Evolutionary conservation across 768 basidiomycete species (phyloP), one percentile per base, ranked within the genome.

Genomic region (Chalciporus pseudorubinellus): DNA sequence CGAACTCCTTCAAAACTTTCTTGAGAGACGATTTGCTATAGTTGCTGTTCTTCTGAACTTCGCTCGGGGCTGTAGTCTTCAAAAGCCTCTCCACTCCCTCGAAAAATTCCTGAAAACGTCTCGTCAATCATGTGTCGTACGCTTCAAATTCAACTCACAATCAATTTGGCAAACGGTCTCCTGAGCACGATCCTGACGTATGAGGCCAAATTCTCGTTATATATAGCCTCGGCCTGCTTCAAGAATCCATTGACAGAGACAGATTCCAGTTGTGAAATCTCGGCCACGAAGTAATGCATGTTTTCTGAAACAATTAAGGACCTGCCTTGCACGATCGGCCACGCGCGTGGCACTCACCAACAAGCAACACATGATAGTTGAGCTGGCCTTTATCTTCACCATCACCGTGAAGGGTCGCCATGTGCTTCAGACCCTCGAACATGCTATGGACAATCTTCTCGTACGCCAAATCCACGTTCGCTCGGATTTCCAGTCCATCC

Each of bases 321-420:
- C n/a, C 21, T 22, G 2, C n/a, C n/a, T n/a, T 59, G 38, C 44
- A 34, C n/a, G 42, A 14, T 16, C 6, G 2, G 31, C 13, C 36
- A 12, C 26, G 24, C 24, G 13, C n/a, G 9, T 12, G 4, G 8
- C 29, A 69, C 88, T 61, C 62, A 95, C 95, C 95, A 50, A 98
- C 88, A 53, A 98, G 77, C 62, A 95, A 87, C 59, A 98, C 92
- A 65, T 97, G 93, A 58, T 92, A 97, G 68, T 98, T 98, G 46
- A 98, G 78, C 64, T 95, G 93, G 0, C 94, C 94, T 70, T 98
- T 98, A 68, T 94, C 95, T 64, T 98, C 95, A 0, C 83, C 89
- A 50, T 91, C 92, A 0, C 92, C 90, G 50, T 94, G 89, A 77
- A 95, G 73, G 68, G 97, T 98, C 11, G 95, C 95, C 82, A 98